phyloP scores from a whole-genome alignment of 2,329 filamentous ascomycete genomes.

The Alternaria ventricosa region DNA sequence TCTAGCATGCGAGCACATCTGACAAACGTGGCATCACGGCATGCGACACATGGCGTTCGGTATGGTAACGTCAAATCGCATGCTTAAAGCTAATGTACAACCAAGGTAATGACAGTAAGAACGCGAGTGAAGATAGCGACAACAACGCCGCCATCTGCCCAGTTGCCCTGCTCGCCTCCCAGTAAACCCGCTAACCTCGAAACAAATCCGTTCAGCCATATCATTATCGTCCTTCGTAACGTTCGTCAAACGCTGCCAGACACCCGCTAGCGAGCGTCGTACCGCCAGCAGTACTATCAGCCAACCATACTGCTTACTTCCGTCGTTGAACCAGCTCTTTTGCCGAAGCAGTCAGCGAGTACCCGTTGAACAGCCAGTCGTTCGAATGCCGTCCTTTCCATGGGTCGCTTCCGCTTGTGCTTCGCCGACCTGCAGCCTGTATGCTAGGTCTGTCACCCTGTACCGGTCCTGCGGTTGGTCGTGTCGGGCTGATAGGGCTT shows the following conservation, averaged over 20 bases:
- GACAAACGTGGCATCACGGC: background rate
- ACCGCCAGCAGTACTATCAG: slow-evolving; percentile 25
- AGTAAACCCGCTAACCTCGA: background rate
- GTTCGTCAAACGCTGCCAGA: slow-evolving; percentile 23
- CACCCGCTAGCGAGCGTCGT: slow-evolving; percentile 25
- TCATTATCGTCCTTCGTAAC: background rate
- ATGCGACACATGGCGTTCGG: background rate
- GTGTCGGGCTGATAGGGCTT: slow-evolving; percentile 16
- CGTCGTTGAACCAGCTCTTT: slow-evolving; percentile 38
- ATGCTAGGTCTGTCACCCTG: slow-evolving; percentile 32
- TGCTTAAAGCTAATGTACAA: slow-evolving; percentile 4
- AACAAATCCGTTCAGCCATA: background rate
- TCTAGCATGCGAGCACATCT: background rate
- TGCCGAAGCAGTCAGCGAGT: slow-evolving; percentile 46
- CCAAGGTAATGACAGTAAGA: background rate
- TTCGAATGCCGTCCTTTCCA: slow-evolving; percentile 49
- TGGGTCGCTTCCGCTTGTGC: slow-evolving; percentile 42
- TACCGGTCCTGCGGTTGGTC: slow-evolving; percentile 14
- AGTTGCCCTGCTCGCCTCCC: background rate
- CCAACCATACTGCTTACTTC: slow-evolving; percentile 20
- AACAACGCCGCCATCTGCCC: background rate
- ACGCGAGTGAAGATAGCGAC: background rate
- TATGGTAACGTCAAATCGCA: background rate
- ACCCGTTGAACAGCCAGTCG: slow-evolving; percentile 48
- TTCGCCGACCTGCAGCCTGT: slow-evolving; percentile 30